Conservation (phyloP, 257 asterid genomes). For the Apocynum venetum region DNA sequence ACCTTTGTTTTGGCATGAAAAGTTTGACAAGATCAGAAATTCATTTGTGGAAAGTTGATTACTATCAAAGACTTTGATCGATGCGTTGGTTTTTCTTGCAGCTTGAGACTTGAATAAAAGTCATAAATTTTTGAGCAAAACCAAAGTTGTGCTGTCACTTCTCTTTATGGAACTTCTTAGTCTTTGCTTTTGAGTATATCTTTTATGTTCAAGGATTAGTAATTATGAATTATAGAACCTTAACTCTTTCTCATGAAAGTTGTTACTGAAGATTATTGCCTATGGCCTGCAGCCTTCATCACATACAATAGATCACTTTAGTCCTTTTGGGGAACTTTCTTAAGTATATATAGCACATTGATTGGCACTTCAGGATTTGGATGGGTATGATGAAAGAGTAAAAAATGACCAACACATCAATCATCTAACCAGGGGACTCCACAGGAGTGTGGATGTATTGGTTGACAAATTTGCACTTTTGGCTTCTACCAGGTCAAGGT, state of each 20-base stretch:
- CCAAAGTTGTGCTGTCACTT: background rate
- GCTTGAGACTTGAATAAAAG: background rate
- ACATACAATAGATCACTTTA: background rate
- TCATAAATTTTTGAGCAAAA: background rate
- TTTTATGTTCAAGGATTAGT: background rate
- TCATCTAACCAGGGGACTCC: too few relatives aligned
- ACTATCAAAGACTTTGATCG: background rate
- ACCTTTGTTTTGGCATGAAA: background rate
- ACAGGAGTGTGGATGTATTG: background rate
- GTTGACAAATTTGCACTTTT: background rate
- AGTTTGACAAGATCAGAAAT: background rate
- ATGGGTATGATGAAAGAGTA: background rate
- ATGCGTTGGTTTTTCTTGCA: background rate
- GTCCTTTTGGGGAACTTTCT: background rate
- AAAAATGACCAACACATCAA: background rate
- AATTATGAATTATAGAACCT: background rate
- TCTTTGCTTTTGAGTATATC: background rate
- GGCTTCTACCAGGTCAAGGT: background rate
- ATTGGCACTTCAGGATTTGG: background rate
- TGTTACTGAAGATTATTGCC: background rate
- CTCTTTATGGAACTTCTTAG: background rate
- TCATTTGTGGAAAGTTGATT: background rate
- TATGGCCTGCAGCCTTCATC: background rate
- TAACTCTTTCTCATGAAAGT: background rate
- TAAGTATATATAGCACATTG: background rate